Conservation (phyloP, 495 filamentous ascomycete genomes). For the Penicillium canariense region DNA sequence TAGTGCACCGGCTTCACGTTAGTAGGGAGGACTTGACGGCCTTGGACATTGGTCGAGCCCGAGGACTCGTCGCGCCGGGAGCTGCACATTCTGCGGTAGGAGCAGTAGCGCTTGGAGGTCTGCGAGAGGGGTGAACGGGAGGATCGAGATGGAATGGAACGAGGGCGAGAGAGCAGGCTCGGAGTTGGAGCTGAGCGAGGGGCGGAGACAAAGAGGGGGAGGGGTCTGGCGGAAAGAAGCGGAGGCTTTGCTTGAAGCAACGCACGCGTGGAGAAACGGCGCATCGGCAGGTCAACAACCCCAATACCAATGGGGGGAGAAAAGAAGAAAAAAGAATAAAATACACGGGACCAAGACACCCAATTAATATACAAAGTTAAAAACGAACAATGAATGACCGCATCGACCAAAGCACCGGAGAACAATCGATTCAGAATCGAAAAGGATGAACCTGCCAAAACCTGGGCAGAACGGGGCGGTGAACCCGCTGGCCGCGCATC, state of each 20-base stretch:
- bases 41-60: conserved; percentile 52
- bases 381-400: conserved; percentile 13
- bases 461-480: conserved; percentile 14
- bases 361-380: conserved; percentile 19
- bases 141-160: conserved; percentile 1
- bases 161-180: conserved; percentile 21
- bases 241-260: conserved; percentile 44
- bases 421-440: conserved; percentile 18
- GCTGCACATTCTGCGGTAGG: conserved; percentile 51
- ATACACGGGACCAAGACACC: conserved; percentile 7
- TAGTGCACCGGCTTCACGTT: conserved; percentile 69
- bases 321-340: conserved; percentile 10
- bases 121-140: conserved; percentile 33
- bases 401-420: conserved; percentile 1
- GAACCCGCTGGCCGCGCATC: not conserved
- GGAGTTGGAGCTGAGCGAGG: conserved; percentile 26
- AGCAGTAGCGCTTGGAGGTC: conserved; percentile 45
- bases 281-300: conserved; percentile 32
- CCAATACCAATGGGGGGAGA: conserved; percentile 13
- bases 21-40: conserved; percentile 63
- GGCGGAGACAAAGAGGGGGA: conserved; percentile 33
- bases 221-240: conserved; percentile 38
- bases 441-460: conserved; percentile 24
- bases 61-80: conserved; percentile 41
- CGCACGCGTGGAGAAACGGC: conserved; percentile 40